Base-by-base conservation (phyloP, 2,329 filamentous ascomycete genomes). In the Graphilbum ipis-grandicollis region DNA sequence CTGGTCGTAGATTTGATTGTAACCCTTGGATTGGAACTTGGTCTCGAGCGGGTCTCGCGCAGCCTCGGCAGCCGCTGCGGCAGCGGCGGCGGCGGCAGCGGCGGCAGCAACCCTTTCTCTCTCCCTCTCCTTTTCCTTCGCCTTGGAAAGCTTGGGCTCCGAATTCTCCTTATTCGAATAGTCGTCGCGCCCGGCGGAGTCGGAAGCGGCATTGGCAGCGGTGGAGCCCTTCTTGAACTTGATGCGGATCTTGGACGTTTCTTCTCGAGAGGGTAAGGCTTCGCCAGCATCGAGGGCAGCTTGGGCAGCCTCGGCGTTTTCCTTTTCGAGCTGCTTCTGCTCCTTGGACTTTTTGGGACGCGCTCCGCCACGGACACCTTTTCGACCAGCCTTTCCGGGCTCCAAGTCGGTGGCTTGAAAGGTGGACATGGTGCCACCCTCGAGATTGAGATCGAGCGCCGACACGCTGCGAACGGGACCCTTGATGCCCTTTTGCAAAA, bases 1-100 rank as follows among this genome's bases (percentile, higher is more conserved):
- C 55, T 94, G 85, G 50, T 93, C 86, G 55, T 94, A 94, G 40
- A 98, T 88, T 55, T 93, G 86, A 50, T 92, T 85, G 60, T 92
- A 98, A 15, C 82, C 85, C 54, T 93, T 93, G 35, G 85, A 90
- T 46, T 82, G 77, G 56, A 82, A 90, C 41, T 69, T 68, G 41
- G 72, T 68, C 41, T 76, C 68, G 18, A 71, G 64, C 4, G 59
- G 50, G 37, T 70, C 66, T 28, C 63, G 59, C 9, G 60, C 56
- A 21, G 67, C 62, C 39, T 66, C 65, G 31, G 36, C 39, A 3
- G 28, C 25, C 19, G 23, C 25, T 17, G 25, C 31, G n/a, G 55
- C 46, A 31, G 48, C 56, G 52, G 60, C 33, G 18, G 41, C 41
- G 14, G 52, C 47, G 29, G 44, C 39, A 38, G 29, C 29, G 6